Percentiles rank a stretch among this genome's conserved stretches.
Conservation (phyloP, 2,329 filamentous ascomycete species). For the Colletotrichum eremochloae region DNA sequence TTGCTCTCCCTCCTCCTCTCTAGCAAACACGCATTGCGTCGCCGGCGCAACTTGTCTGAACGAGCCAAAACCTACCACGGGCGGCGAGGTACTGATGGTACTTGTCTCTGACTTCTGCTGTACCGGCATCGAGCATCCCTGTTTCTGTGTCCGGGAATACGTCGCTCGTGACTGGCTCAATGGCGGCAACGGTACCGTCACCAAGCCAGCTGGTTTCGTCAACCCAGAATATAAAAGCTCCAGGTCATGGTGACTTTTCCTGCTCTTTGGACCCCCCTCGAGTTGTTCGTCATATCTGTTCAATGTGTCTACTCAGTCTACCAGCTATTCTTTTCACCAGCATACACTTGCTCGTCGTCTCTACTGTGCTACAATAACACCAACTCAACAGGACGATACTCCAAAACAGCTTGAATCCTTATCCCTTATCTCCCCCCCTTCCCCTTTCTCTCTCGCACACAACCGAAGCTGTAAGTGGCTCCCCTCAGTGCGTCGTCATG, state of each 20-base stretch:
- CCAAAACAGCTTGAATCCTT: neutral
- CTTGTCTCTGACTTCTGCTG: slow-evolving; percentile 21
- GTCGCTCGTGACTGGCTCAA: slow-evolving; percentile 41
- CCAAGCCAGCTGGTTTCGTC: slow-evolving; percentile 42
- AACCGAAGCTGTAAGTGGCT: slow-evolving; percentile 36
- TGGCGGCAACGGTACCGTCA: slow-evolving; percentile 37
- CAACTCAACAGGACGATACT: neutral
- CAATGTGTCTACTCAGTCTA: slow-evolving; percentile 38
- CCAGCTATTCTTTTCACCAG: slow-evolving; percentile 11
- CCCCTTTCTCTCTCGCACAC: neutral
- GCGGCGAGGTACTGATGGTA: slow-evolving; percentile 20
- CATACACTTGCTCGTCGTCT: slow-evolving; percentile 15
- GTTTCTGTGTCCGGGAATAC: slow-evolving; percentile 30
- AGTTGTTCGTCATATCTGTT: slow-evolving; percentile 28
- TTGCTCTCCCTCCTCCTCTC: too few species aligned
- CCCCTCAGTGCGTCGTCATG: slow-evolving; percentile 23
- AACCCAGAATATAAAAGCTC: slow-evolving; percentile 39
- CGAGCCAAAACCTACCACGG: slow-evolving; percentile 11
- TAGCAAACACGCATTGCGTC: slow-evolving; percentile 5
- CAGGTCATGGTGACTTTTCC: slow-evolving; percentile 33
- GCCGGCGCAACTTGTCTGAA: slow-evolving; percentile 6
- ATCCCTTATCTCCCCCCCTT: slow-evolving; percentile 26
- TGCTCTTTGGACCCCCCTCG: neutral
- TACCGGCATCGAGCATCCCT: slow-evolving; percentile 41
- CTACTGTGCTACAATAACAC: slow-evolving; percentile 36